Percentiles rank a stretch among this genome's conserved stretches.
Evolutionary conservation across 192 early-diverging fungal genomes (phyloP).

Genomic region (Diversispora epigaea): DNA sequence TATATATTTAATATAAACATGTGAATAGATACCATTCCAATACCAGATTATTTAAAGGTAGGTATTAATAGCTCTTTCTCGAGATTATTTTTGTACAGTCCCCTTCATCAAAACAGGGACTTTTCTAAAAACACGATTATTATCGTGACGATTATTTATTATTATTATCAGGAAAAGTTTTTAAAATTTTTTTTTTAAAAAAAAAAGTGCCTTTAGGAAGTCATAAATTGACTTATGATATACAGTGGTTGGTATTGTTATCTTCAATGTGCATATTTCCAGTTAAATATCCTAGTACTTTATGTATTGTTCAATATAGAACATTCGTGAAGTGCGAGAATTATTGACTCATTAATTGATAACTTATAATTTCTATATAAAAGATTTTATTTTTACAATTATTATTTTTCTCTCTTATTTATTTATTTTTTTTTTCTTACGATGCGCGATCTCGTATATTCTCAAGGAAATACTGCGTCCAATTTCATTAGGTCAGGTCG

Average conservation of each 20-base stretch:
- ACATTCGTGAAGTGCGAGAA: slow-evolving; percentile 18
- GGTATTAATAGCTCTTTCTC: neutral
- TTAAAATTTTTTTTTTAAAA: too few relatives aligned
- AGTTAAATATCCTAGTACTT: slow-evolving; percentile 24
- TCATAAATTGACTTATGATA: too few relatives aligned
- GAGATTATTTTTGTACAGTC: slow-evolving; percentile 7
- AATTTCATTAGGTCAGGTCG: slow-evolving; percentile 9
- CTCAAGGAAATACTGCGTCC: neutral
- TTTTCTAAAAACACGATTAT: neutral
- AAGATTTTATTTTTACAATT: neutral
- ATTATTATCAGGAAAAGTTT: neutral
- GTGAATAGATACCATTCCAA: slow-evolving; percentile 2
- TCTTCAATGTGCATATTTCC: slow-evolving; percentile 3
- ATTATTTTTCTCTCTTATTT: too few relatives aligned
- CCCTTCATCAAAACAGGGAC: slow-evolving; percentile 18
- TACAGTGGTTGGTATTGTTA: neutral
- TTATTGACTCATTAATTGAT: slow-evolving; percentile 27
- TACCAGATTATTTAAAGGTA: neutral
- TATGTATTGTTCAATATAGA: slow-evolving; percentile 23
- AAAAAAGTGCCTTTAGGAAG: too few relatives aligned
- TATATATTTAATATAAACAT: slow-evolving; percentile 31
- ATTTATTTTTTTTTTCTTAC: too few relatives aligned
- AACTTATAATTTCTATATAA: slow-evolving; percentile 16
- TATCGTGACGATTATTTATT: neutral
- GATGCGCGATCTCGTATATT: too few relatives aligned